phyloP scores from a whole-genome alignment of 495 filamentous ascomycete genomes.

The Hyaloscypha bicolor region DNA sequence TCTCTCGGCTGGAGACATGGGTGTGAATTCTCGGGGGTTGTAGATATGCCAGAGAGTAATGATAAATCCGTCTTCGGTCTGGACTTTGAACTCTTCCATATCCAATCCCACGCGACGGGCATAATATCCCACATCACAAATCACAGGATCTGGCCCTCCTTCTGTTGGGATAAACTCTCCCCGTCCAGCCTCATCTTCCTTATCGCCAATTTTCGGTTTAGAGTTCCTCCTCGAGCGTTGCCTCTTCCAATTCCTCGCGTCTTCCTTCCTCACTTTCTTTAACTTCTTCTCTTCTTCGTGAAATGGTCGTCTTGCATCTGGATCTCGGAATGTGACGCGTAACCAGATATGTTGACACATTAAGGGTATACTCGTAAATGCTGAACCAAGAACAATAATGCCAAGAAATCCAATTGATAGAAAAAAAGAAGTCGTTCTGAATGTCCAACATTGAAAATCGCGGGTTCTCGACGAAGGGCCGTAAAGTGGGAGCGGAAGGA shows the following conservation, averaged over 20 bases:
- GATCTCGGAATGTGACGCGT: constrained; percentile 56
- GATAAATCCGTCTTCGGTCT: constrained; percentile 95
- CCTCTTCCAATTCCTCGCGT: constrained; percentile 62
- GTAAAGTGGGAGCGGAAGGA: constrained; percentile 85
- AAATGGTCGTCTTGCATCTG: constrained; percentile 64
- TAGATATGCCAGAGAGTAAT: constrained; percentile 89
- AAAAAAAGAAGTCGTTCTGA: constrained; percentile 68
- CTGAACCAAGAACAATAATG: constrained; percentile 73
- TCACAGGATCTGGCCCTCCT: constrained; percentile 75
- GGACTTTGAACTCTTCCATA: constrained; percentile 78
- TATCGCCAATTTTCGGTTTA: constrained; percentile 37
- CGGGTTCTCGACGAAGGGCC: constrained; percentile 68
- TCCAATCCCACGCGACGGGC: constrained; percentile 87
- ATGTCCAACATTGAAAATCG: constrained; percentile 62
- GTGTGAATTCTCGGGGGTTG: constrained; percentile 73
- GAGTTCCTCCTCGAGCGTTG: constrained; percentile 37
- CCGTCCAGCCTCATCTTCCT: constrained; percentile 38
- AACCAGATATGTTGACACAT: constrained; percentile 48
- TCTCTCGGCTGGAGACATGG: constrained; percentile 40
- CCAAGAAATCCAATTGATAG: constrained; percentile 76
- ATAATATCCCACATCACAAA: constrained; percentile 85
- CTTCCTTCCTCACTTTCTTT: constrained; percentile 53
- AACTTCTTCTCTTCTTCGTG: constrained; percentile 64
- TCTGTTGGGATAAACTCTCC: constrained; percentile 71
- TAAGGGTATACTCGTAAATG: constrained; percentile 60